Evolutionary conservation across 805 yeast species (phyloP), one percentile per base, ranked within the genome.

Genomic region (Jamesozyma spencerorum): DNA sequence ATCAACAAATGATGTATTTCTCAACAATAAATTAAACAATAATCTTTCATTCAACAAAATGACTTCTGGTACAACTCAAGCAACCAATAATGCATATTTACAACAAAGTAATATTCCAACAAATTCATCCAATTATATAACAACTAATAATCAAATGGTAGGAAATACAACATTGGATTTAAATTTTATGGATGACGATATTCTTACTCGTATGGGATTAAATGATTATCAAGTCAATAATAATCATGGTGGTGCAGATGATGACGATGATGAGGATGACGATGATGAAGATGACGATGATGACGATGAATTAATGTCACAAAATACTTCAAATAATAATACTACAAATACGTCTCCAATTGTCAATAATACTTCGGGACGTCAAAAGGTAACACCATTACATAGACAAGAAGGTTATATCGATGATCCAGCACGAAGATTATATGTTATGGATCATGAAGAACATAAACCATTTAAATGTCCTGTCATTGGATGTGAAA

Each of bases 401-500:
- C 18, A 18, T 10, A 22, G 19, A 38, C 36, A 33, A n/a, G 79
- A 79, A 43, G 80, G 81, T 69, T 87, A 87, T 62, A 88, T 92
- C 37, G 97, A 90, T 63, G 97, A 92, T 62, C 98, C 97, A 0
- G 96, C 97, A 1, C 74, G 97, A 48, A 92, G 88, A 58, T 66
- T 90, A 44, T 90, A 92, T 58, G 95, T 88, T 27, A 80, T 85
- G 69, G 97, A 88, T 63, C 81, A 79, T 47, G 88, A 85, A 43
- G 96, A 88, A 51, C 84, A 86, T 60, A 81, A 92, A 62, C 98
- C 98, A 24, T 92, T 81, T 68, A 87, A 83, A 61, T 92, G 98
- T 67, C 98, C 97, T 0, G 98, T 92, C 34, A 84, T 87, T 55
- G 98, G 98, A 6, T 92, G 98, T 64, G 97, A 88, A 53, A 92